Evolutionary conservation across 2,329 filamentous ascomycete species (phyloP).

Genomic region (Fusarium hainanense): DNA sequence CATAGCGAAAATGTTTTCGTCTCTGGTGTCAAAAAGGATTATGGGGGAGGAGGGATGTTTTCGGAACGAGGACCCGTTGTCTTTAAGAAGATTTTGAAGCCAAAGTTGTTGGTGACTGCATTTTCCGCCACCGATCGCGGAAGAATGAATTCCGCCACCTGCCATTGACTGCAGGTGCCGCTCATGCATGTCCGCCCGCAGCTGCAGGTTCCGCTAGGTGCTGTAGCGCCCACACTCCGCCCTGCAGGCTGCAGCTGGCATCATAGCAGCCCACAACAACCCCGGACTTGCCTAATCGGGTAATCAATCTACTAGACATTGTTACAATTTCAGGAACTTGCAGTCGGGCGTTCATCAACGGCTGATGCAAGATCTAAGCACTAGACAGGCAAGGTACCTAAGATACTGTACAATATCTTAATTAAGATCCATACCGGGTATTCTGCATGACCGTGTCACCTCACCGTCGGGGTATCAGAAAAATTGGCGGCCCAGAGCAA

Average conservation of each 20-base stretch:
- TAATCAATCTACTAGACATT: conserved; percentile 29
- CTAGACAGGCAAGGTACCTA: not conserved
- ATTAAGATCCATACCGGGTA: too few species aligned
- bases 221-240: conserved; percentile 31
- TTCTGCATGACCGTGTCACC: not conserved
- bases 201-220: conserved; percentile 26
- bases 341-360: not conserved
- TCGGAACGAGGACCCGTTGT: conserved; percentile 11
- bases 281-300: conserved; percentile 48
- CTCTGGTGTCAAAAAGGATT: conserved; percentile 10
- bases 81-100: conserved; percentile 25
- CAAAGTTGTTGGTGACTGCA: conserved; percentile 26
- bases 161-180: conserved; percentile 31
- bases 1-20: conserved; percentile 54
- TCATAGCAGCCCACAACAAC: conserved; percentile 24
- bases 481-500: not conserved
- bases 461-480: not conserved
- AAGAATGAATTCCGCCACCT: conserved; percentile 47
- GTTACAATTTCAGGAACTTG: conserved; percentile 23
- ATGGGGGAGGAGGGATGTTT: not conserved
- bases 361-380: not conserved
- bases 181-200: conserved; percentile 34
- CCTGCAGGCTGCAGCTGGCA: conserved; percentile 42
- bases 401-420: not conserved
- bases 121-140: conserved; percentile 47